Conservation (phyloP, 1,284 basidiomycete genomes). For the Boletellus deceptivus region DNA sequence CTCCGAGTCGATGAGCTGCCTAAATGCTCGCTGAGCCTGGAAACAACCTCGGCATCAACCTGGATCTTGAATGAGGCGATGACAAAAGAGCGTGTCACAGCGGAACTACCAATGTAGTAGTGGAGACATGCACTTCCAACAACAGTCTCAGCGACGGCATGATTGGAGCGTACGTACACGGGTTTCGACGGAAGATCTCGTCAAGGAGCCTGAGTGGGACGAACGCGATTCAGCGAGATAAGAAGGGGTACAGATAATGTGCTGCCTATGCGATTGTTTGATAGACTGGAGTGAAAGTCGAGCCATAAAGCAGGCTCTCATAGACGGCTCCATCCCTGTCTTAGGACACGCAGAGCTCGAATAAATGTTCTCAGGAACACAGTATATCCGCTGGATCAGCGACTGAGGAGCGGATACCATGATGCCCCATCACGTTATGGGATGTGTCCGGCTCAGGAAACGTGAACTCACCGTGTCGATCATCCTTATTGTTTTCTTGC, state of each 20-base stretch:
- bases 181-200: background rate
- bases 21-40: too few species aligned
- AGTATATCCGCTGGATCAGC: too few species aligned
- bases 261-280: background rate
- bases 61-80: too few species aligned
- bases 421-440: too few species aligned
- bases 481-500: too few species aligned
- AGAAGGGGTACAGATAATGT: background rate
- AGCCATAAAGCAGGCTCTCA: background rate
- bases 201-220: background rate
- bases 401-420: too few species aligned
- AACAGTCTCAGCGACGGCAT: background rate
- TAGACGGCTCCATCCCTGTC: background rate
- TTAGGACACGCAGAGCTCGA: too few species aligned
- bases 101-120: background rate
- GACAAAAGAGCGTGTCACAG: background rate
- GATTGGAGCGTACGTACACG: background rate
- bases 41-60: too few species aligned
- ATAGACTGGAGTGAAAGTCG: background rate
- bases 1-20: too few species aligned
- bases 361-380: too few species aligned
- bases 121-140: background rate
- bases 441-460: too few species aligned
- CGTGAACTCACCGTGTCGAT: too few species aligned
- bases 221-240: background rate